phyloP scores from a whole-genome alignment of 2,329 filamentous ascomycete genomes.

The Ilyonectria mors-panacis region DNA sequence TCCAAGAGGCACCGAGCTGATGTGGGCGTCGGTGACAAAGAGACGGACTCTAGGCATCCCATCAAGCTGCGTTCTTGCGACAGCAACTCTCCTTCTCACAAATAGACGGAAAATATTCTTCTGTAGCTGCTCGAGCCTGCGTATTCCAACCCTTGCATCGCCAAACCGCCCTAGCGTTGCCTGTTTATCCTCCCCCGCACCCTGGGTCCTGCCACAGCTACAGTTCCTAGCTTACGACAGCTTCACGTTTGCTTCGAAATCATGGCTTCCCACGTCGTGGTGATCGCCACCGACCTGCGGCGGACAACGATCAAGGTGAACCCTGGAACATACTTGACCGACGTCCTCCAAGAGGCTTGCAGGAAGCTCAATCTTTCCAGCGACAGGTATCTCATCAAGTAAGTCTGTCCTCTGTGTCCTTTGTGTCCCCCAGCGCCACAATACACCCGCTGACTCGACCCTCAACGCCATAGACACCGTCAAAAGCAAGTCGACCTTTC shows the following conservation, averaged over 20 bases:
- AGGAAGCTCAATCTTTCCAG: slow-evolving; percentile 81
- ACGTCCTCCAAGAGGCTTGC: slow-evolving; percentile 91
- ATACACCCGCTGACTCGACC: slow-evolving; percentile 1
- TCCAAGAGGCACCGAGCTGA: slow-evolving; percentile 14
- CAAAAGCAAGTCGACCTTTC: slow-evolving; percentile 91
- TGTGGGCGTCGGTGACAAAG: slow-evolving; percentile 8
- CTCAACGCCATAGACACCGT: slow-evolving; percentile 72
- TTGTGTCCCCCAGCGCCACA: background rate
- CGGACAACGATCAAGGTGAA: slow-evolving; percentile 87
- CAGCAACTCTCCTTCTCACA: background rate
- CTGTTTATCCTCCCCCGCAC: background rate
- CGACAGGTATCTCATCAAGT: slow-evolving; percentile 88
- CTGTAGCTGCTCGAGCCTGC: background rate
- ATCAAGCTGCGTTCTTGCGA: slow-evolving; percentile 17
- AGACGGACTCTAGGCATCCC: slow-evolving; percentile 24
- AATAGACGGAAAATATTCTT: background rate
- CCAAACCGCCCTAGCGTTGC: background rate
- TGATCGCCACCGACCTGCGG: slow-evolving; percentile 85
- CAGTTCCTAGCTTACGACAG: slow-evolving; percentile 11
- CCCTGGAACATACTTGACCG: slow-evolving; percentile 84
- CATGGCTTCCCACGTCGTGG: slow-evolving; percentile 92
- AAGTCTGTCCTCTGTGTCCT: slow-evolving; percentile 41
- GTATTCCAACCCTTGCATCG: background rate
- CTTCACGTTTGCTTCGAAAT: slow-evolving; percentile 39
- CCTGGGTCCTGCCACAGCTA: background rate